Percentiles rank a stretch among this genome's conserved stretches.
Evolutionary conservation across 805 yeast genomes (phyloP).

Genomic region (Starmera caribaea): DNA sequence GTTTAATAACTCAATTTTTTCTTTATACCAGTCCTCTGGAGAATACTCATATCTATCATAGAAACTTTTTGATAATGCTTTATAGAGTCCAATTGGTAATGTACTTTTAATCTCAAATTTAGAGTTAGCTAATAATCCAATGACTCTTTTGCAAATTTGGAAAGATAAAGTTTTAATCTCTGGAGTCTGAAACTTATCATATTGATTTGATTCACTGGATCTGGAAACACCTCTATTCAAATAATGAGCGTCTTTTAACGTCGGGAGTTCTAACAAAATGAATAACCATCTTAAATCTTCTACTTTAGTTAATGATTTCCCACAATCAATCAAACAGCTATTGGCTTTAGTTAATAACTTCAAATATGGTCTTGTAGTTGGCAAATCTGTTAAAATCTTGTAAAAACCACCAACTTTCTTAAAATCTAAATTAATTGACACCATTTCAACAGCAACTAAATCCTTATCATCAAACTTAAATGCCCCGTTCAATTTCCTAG

Average conservation of each 20-base stretch:
- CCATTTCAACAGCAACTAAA: constrained; percentile 1
- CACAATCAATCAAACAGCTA: constrained; percentile 43
- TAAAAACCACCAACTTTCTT: constrained; percentile 38
- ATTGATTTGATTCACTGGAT: constrained; percentile 4
- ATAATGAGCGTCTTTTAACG: constrained; percentile 38
- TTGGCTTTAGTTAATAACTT: constrained; percentile 43
- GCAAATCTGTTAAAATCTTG: constrained; percentile 35
- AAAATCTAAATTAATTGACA: constrained; percentile 40
- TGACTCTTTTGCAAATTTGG: constrained; percentile 55
- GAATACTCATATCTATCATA: constrained; percentile 11
- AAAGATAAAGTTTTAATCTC: constrained; percentile 51
- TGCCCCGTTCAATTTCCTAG: constrained; percentile 40
- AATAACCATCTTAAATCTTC: constrained; percentile 47
- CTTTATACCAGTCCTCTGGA: constrained; percentile 31
- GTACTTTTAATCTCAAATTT: constrained; percentile 29
- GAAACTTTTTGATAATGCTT: too few species aligned
- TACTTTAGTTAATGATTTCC: constrained; percentile 27
- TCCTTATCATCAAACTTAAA: constrained; percentile 27
- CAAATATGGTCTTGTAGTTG: constrained; percentile 52
- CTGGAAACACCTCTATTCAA: constrained; percentile 4
- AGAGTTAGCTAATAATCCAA: constrained; percentile 57
- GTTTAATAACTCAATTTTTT: constrained; percentile 59
- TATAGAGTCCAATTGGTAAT: constrained; percentile 48
- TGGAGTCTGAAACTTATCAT: constrained; percentile 25
- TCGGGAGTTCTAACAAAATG: constrained; percentile 62